A percentile compares a stretch with the other conserved stretches of the same genome.
phyloP scores from a whole-genome alignment of 257 asterid species.

The Ocimum tenuiflorum region DNA sequence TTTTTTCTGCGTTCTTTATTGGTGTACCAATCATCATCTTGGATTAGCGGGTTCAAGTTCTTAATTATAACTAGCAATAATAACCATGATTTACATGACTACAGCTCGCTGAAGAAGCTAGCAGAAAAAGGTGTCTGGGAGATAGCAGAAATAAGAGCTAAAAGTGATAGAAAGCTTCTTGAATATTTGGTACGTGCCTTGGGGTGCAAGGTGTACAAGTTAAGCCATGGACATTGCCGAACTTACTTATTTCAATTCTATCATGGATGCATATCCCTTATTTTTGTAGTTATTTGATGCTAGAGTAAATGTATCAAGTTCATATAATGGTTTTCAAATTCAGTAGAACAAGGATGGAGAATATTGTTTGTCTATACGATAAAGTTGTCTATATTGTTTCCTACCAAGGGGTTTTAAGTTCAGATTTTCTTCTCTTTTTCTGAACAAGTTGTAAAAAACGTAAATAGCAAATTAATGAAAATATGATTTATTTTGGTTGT shows the following conservation, averaged over 20 bases:
- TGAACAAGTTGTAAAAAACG: not conserved
- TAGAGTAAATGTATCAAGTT: slow-evolving; percentile 4
- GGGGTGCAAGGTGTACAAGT: slow-evolving; percentile 7
- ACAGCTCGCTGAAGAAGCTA: slow-evolving; percentile 82
- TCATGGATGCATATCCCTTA: not conserved
- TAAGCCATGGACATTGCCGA: not conserved
- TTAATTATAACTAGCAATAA: not conserved
- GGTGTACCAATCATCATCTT: not conserved
- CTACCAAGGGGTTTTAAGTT: not conserved
- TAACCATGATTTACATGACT: slow-evolving; percentile 19
- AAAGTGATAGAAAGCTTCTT: slow-evolving; percentile 57
- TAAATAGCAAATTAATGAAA: not conserved
- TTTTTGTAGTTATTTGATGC: not conserved
- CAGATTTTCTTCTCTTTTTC: slow-evolving; percentile 3
- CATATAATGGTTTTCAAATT: not conserved
- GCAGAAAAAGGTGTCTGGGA: slow-evolving; percentile 98
- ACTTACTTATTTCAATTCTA: not conserved
- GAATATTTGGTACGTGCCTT: slow-evolving; percentile 72
- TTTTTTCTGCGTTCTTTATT: slow-evolving; percentile 11
- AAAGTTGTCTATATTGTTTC: not conserved
- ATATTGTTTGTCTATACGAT: not conserved
- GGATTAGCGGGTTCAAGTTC: not conserved
- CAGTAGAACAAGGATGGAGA: too few relatives aligned
- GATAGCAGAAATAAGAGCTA: slow-evolving; percentile 72
- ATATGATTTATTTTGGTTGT: slow-evolving; percentile 1